phyloP scores from a whole-genome alignment of 2,329 filamentous ascomycete species.

The Calonectria hawksworthii region DNA sequence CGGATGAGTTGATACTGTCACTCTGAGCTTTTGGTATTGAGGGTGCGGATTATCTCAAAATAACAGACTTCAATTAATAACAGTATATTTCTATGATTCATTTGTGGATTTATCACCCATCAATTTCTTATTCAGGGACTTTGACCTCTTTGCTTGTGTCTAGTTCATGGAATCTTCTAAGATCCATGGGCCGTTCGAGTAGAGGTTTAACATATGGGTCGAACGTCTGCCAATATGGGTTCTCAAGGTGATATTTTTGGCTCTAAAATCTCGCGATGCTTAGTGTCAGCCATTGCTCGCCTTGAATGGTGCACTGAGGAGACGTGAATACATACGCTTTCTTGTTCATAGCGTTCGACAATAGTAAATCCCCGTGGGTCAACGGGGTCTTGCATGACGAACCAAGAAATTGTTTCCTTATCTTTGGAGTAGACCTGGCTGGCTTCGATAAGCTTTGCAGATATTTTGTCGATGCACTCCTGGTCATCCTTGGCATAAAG shows the following conservation, averaged over 20 bases:
- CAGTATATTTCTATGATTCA: neutral
- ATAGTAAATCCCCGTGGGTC: constrained; percentile 81
- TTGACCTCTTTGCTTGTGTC: constrained; percentile 67
- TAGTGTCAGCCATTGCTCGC: constrained; percentile 13
- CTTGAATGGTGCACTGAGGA: too few species aligned
- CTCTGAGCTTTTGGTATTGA: too few species aligned
- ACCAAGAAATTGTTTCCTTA: constrained; percentile 79
- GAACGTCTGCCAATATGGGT: constrained; percentile 83
- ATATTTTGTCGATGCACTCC: constrained; percentile 75
- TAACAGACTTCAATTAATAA: neutral
- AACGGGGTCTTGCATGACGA: constrained; percentile 82
- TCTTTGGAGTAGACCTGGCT: constrained; percentile 79
- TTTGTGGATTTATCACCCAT: neutral
- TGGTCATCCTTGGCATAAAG: constrained; percentile 78
- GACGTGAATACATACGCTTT: constrained; percentile 62
- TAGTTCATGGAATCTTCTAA: constrained; percentile 77
- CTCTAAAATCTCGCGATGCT: constrained; percentile 50
- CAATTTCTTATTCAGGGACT: constrained; percentile 48
- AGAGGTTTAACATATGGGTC: constrained; percentile 80
- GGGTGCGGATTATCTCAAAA: neutral
- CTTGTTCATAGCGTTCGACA: constrained; percentile 79
- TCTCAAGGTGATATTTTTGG: constrained; percentile 75
- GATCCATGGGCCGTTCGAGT: constrained; percentile 77
- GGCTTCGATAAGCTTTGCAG: constrained; percentile 82
- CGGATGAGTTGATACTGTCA: too few species aligned